phyloP scores from a whole-genome alignment of 768 basidiomycete species.

The Termitomyces sp. region DNA sequence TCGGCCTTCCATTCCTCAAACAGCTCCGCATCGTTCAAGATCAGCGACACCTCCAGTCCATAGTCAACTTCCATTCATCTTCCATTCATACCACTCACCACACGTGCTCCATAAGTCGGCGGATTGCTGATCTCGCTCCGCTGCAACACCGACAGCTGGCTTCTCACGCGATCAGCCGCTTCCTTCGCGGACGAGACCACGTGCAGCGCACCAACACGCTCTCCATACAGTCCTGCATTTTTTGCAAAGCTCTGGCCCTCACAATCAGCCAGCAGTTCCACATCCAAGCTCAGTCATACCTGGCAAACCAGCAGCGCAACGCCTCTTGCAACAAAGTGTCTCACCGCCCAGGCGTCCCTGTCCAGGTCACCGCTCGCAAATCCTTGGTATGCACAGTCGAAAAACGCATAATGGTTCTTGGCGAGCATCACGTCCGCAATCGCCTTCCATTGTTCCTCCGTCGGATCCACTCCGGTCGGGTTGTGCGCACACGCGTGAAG shows the following conservation, averaged over 20 bases:
- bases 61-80: background rate
- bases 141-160: constrained; percentile 87
- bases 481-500: constrained; percentile 96
- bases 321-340: constrained; percentile 72
- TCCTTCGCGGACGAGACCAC: constrained; percentile 62
- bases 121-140: constrained; percentile 96
- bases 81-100: constrained; percentile 38
- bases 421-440: constrained; percentile 68
- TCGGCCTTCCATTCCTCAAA: constrained; percentile 89
- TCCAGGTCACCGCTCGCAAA: constrained; percentile 93
- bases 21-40: constrained; percentile 68
- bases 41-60: constrained; percentile 59
- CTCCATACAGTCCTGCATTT: constrained; percentile 93
- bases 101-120: constrained; percentile 82
- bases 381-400: constrained; percentile 96
- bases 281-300: constrained; percentile 34
- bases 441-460: constrained; percentile 75
- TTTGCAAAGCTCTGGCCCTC: constrained; percentile 86
- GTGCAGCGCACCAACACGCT: constrained; percentile 93
- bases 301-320: constrained; percentile 86
- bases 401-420: constrained; percentile 83
- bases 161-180: constrained; percentile 67
- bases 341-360: constrained; percentile 87
- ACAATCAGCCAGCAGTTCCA: background rate
- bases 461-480: constrained; percentile 94